A percentile compares a stretch with the other conserved stretches of the same genome.
These are phyloP conservation scores for Fonsecaea erecta DNA, from an alignment of 2,329 filamentous ascomycete genomes.

Conservation along the genomic window DNA sequence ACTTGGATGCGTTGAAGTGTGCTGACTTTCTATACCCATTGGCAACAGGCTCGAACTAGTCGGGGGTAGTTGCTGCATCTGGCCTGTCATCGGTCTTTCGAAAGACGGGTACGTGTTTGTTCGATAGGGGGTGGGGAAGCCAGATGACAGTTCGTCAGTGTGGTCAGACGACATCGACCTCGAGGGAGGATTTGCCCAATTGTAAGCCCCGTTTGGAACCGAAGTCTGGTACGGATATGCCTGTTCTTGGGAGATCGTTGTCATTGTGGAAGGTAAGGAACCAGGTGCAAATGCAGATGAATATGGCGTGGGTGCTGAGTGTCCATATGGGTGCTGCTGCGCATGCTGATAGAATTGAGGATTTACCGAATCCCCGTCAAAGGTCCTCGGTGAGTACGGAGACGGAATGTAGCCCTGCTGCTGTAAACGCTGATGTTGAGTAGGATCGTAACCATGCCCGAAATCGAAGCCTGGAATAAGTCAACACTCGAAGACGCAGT, in stretches of 20 bases:
- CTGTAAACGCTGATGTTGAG: slow-evolving; percentile 14
- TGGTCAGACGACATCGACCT: slow-evolving; percentile 27
- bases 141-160: slow-evolving; percentile 22
- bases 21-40: slow-evolving; percentile 21
- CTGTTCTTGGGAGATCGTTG: slow-evolving; percentile 21
- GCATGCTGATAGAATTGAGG: slow-evolving; percentile 25
- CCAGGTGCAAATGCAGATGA: slow-evolving; percentile 16
- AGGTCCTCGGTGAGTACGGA: slow-evolving; percentile 22
- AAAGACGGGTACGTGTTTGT: slow-evolving; percentile 32
- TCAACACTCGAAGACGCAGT: slow-evolving; percentile 14
- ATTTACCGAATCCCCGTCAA: slow-evolving; percentile 20
- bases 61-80: slow-evolving; percentile 22
- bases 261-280: slow-evolving; percentile 19
- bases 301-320: slow-evolving; percentile 14
- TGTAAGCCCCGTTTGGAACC: slow-evolving; percentile 17
- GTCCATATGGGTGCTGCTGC: slow-evolving; percentile 16
- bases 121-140: slow-evolving; percentile 26
- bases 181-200: slow-evolving; percentile 22
- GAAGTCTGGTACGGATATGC: slow-evolving; percentile 23
- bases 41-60: slow-evolving; percentile 10
- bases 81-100: slow-evolving; percentile 21
- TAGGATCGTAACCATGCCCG: slow-evolving; percentile 17
- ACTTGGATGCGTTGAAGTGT: slow-evolving; percentile 2
- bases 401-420: slow-evolving; percentile 17
- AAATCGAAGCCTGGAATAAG: slow-evolving; percentile 23